phyloP scores from a whole-genome alignment of 768 basidiomycete species.

The Pisolithus sp. region DNA sequence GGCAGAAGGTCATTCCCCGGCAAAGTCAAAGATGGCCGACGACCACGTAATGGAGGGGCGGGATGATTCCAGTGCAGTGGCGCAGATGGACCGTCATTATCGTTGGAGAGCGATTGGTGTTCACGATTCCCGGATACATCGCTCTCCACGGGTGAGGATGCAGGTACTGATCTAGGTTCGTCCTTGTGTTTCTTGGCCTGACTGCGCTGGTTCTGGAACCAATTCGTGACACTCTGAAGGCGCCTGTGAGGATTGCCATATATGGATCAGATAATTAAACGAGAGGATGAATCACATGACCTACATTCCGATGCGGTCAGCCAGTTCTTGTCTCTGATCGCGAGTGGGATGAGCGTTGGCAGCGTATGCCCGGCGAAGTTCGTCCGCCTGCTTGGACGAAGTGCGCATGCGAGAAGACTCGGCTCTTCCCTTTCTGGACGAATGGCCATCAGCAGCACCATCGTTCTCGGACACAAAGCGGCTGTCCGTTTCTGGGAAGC shows the following conservation, averaged over 20 bases:
- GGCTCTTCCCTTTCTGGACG: slow-evolving; percentile 25
- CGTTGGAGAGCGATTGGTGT: slow-evolving; percentile 1
- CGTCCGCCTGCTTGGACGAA: slow-evolving; percentile 57
- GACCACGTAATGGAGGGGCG: slow-evolving; percentile 22
- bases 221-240: slow-evolving; percentile 74
- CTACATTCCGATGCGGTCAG: slow-evolving; percentile 70
- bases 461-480: slow-evolving; percentile 49
- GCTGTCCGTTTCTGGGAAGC: slow-evolving; percentile 45
- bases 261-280: slow-evolving; percentile 14
- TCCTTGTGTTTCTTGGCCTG: slow-evolving; percentile 67
- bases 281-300: slow-evolving; percentile 25
- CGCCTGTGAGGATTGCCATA: slow-evolving; percentile 43
- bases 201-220: slow-evolving; percentile 85
- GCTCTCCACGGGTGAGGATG: slow-evolving; percentile 20
- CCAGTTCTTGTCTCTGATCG: slow-evolving; percentile 60
- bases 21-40: slow-evolving; percentile 24
- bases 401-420: slow-evolving; percentile 50
- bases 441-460: slow-evolving; percentile 15
- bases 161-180: slow-evolving; percentile 32
- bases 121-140: slow-evolving; percentile 1
- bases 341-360: slow-evolving; percentile 60
- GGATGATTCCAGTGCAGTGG: slow-evolving; percentile 11
- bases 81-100: slow-evolving; percentile 2
- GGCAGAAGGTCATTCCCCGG: slow-evolving; percentile 17
- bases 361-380: slow-evolving; percentile 60